Evolutionary conservation across 306 rosid species (phyloP).

Genomic region (Adenanthera pavonina): DNA sequence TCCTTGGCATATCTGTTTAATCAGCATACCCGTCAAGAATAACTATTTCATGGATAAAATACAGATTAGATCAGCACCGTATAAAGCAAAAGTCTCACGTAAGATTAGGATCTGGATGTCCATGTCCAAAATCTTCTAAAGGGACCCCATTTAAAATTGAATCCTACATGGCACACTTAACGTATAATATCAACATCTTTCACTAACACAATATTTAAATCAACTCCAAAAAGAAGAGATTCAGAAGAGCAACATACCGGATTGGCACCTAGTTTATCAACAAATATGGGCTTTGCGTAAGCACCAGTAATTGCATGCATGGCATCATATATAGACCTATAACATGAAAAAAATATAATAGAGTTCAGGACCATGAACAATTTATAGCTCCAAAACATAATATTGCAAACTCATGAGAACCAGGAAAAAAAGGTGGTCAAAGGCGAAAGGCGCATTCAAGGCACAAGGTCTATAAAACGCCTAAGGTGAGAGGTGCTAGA

Average conservation of each 20-base stretch:
- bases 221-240: background rate
- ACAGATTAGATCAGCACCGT: constrained; percentile 25
- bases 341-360: constrained; percentile 29
- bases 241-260: constrained; percentile 55
- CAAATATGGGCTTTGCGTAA: constrained; percentile 91
- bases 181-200: constrained; percentile 44
- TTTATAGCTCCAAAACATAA: constrained; percentile 20
- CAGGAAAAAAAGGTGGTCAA: too few species aligned
- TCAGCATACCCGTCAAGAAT: constrained; percentile 37
- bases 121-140: constrained; percentile 95
- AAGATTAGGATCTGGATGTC: constrained; percentile 98
- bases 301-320: constrained; percentile 99
- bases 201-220: constrained; percentile 1
- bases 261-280: constrained; percentile 87
- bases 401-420: constrained; percentile 20
- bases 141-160: constrained; percentile 92
- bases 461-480: too few species aligned
- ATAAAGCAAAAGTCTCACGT: constrained; percentile 60
- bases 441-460: too few species aligned
- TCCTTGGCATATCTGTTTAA: constrained; percentile 89
- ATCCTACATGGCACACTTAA: constrained; percentile 62
- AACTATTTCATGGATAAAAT: constrained; percentile 29
- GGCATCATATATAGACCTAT: constrained; percentile 88
- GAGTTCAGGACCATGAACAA: constrained; percentile 33
- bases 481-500: too few species aligned